Percentiles rank a stretch among this genome's conserved stretches.
Conservation (phyloP, 1,284 basidiomycete genomes). For the Mycena sp. region DNA sequence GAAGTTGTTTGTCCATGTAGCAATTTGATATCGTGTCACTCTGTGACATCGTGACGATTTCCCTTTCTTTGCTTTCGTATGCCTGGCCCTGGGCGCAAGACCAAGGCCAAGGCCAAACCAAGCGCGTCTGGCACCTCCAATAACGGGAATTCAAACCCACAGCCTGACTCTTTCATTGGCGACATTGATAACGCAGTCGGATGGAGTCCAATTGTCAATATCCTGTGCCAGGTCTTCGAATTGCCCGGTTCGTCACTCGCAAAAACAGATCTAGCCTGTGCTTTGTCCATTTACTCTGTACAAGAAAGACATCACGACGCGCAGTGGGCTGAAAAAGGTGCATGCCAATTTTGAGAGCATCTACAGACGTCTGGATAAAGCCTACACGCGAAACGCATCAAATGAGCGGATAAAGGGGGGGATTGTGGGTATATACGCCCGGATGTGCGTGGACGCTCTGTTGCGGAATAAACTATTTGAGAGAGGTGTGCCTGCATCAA, state of each 20-base stretch:
- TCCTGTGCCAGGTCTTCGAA: conserved; percentile 58
- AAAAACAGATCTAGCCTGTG: neutral
- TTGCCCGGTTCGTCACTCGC: conserved; percentile 56
- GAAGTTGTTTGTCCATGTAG: neutral
- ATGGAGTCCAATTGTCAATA: conserved; percentile 57
- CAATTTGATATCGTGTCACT: no score
- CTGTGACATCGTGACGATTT: neutral
- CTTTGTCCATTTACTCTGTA: neutral
- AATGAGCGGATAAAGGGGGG: conserved; percentile 59
- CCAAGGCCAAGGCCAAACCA: conserved; percentile 12
- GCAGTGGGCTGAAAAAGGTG: conserved; percentile 68
- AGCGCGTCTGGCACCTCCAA: neutral
- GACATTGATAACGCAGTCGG: conserved; percentile 59
- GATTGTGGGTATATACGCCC: conserved; percentile 68
- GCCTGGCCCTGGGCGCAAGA: conserved; percentile 30
- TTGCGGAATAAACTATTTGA: conserved; percentile 65
- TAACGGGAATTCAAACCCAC: neutral
- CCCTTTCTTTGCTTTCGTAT: neutral
- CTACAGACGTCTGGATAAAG: conserved; percentile 56
- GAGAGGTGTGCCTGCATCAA: conserved; percentile 50
- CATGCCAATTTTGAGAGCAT: conserved; percentile 64
- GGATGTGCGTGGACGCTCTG: conserved; percentile 68
- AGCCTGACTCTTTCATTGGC: conserved; percentile 42
- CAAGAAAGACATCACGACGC: conserved; percentile 58
- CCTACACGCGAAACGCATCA: conserved; percentile 47